Evolutionary conservation across 768 basidiomycete species (phyloP), one percentile per base, ranked within the genome.

Genomic region (Boletus rufocinnamomeus): DNA sequence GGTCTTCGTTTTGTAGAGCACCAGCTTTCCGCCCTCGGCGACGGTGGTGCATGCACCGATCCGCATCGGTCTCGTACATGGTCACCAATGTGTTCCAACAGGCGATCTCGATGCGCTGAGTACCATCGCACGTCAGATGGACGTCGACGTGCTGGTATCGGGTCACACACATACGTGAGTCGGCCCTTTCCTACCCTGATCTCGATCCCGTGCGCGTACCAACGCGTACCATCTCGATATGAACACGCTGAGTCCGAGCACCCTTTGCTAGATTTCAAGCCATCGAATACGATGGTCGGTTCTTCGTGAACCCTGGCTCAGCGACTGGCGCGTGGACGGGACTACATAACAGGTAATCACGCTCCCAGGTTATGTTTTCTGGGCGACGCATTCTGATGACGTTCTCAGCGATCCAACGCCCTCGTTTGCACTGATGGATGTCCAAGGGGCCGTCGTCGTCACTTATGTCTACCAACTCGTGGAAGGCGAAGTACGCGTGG

Each of bases 381-480:
- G 40, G 17, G 23, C 4, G 34, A 43, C 19, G 6, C 28, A 16
- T 57, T 34, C 60, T 60, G 34, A 63, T 32, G 19, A 7, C 44
- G 13, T 38, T 11, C 37, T 8, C 66, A 95, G 93, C 4, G 93
- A 93, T 30, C 87, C 90, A 3, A 93, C 84, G 2, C 96, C 97
- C 0, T 95, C 93, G 3, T 99, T 99, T 68, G 97, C 97, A 1
- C 77, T 98, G 46, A 93, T 99, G 89, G 97, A 98, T 71, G 88
- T 99, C 37, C 97, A 99, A 75, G 97, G 97, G 6, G 86, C 93
- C 3, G 93, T 96, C 10, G 91, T 99, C 35, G 95, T 97, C 28
- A 98, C 96, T 3, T 98, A 97, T 67, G 95, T 98, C 4, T 98
- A 96, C 72, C 93, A 95, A 69, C 84, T 96, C 32, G 89, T 96